Conservation (phyloP, 768 basidiomycete genomes). For the Tricholoma furcatifolium region DNA sequence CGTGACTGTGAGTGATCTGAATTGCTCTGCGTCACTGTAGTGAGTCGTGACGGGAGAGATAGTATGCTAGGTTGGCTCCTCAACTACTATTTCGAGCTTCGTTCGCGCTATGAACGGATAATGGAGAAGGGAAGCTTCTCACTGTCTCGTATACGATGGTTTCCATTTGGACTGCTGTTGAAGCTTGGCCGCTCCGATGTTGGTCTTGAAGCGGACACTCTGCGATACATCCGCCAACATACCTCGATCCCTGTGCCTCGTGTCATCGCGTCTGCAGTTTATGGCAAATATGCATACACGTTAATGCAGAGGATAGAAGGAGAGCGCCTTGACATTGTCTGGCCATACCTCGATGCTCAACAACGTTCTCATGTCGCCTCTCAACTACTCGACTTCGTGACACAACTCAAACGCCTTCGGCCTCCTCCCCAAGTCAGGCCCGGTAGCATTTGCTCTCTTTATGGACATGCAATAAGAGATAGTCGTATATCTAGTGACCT, state of each 20-base stretch:
- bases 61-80: conserved; percentile 8
- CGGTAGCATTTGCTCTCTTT: conserved; percentile 1
- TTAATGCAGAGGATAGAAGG: conserved; percentile 6
- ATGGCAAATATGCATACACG: conserved; percentile 5
- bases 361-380: conserved; percentile 5
- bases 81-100: conserved; percentile 3
- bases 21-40: background rate
- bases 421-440: conserved; percentile 1
- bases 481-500: conserved; percentile 5
- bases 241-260: conserved; percentile 10
- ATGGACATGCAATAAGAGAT: conserved; percentile 6
- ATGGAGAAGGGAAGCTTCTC: background rate
- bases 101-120: conserved; percentile 2
- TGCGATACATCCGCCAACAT: conserved; percentile 7
- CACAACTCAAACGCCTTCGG: conserved; percentile 3
- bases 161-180: conserved; percentile 8
- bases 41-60: background rate
- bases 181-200: conserved; percentile 3
- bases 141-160: conserved; percentile 1
- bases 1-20: no score
- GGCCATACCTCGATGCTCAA: conserved; percentile 4
- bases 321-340: background rate
- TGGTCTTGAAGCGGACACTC: conserved; percentile 9
- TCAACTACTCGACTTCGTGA: conserved; percentile 4
- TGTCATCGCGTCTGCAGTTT: background rate